Evolutionary conservation across 441 rosid genomes (phyloP).

Genomic region (Mallotus japonicus): DNA sequence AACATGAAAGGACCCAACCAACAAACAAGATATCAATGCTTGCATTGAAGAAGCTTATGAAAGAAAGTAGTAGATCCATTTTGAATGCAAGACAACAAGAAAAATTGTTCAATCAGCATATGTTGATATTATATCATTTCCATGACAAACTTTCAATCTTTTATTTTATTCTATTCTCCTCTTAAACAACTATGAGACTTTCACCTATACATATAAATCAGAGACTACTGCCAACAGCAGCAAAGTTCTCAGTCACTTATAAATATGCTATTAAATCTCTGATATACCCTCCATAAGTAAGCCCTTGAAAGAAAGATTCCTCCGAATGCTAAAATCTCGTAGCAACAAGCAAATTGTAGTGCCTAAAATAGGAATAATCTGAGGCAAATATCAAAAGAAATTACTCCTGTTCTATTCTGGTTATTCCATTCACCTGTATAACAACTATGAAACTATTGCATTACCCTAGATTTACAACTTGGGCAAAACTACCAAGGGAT

Average conservation of each 20-base stretch:
- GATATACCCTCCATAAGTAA: neutral
- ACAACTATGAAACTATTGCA: too few species aligned
- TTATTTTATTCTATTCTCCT: neutral
- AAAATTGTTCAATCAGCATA: neutral
- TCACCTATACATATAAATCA: neutral
- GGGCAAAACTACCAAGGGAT: neutral
- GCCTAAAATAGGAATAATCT: neutral
- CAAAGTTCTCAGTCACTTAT: neutral
- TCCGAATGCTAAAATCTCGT: neutral
- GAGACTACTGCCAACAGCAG: neutral
- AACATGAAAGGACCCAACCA: neutral
- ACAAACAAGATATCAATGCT: slow-evolving; percentile 1
- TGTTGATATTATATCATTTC: slow-evolving; percentile 1
- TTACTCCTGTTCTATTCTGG: neutral
- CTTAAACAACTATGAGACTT: neutral
- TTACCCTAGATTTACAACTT: neutral
- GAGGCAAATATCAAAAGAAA: neutral
- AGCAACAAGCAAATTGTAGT: slow-evolving; percentile 1
- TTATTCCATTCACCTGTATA: too few species aligned
- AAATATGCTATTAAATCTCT: neutral
- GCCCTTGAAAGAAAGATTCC: neutral
- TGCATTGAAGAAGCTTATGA: neutral
- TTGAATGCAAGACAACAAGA: neutral
- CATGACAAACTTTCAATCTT: neutral
- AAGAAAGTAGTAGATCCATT: neutral